phyloP scores from a whole-genome alignment of 2,329 filamentous ascomycete genomes.

The Epichloe elymi region DNA sequence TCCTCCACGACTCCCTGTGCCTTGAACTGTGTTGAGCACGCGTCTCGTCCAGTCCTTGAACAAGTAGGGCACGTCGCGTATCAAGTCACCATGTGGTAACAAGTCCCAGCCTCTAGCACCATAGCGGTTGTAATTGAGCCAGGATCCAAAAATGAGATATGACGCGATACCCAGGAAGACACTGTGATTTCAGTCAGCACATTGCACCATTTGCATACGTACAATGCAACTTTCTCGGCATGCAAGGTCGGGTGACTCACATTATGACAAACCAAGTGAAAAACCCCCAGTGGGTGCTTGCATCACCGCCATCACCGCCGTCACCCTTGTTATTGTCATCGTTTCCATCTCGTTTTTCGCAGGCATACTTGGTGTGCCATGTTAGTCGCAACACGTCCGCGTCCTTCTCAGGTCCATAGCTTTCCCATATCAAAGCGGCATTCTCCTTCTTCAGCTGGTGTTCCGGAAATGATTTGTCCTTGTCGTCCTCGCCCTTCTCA shows the following conservation, averaged over 20 bases:
- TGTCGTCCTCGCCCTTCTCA: slow-evolving; percentile 22
- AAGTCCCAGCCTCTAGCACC: slow-evolving; percentile 92
- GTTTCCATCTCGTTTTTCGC: slow-evolving; percentile 41
- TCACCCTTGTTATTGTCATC: slow-evolving; percentile 30
- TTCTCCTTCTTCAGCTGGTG: slow-evolving; percentile 39
- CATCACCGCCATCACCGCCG: slow-evolving; percentile 31
- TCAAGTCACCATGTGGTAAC: slow-evolving; percentile 80
- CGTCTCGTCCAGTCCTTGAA: slow-evolving; percentile 76
- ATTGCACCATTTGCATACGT: no score
- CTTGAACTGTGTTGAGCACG: slow-evolving; percentile 73
- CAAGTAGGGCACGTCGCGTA: slow-evolving; percentile 85
- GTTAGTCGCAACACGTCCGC: slow-evolving; percentile 55
- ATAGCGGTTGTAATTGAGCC: slow-evolving; percentile 97
- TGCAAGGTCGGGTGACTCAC: slow-evolving; percentile 40
- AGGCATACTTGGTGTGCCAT: slow-evolving; percentile 83
- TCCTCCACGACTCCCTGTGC: slow-evolving; percentile 70
- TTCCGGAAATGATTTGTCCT: slow-evolving; percentile 30
- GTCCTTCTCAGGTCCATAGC: slow-evolving; percentile 51
- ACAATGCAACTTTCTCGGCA: not conserved
- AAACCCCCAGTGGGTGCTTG: slow-evolving; percentile 72
- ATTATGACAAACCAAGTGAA: slow-evolving; percentile 96
- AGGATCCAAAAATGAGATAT: slow-evolving; percentile 95
- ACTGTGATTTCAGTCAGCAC: slow-evolving; percentile 29
- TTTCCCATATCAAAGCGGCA: slow-evolving; percentile 61
- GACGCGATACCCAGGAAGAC: slow-evolving; percentile 72